Conservation (phyloP, 495 filamentous ascomycete genomes). For the Talaromyces borbonicus region DNA sequence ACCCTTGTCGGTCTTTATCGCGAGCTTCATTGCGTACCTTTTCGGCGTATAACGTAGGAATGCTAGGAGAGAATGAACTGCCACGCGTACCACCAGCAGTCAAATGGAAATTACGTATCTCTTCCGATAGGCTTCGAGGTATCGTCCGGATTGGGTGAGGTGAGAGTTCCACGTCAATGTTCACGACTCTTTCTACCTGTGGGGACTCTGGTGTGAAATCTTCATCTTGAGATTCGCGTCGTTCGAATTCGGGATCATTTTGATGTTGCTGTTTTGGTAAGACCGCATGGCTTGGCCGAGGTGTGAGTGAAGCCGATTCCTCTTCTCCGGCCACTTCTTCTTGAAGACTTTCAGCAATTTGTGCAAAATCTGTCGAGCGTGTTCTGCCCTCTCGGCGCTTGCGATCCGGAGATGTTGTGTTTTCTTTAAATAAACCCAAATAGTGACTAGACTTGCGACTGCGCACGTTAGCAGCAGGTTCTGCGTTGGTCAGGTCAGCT, state of each 20-base stretch:
- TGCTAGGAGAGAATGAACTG: conserved; percentile 45
- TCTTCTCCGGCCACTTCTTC: not conserved
- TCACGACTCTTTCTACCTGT: not conserved
- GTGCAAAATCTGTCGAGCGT: not conserved
- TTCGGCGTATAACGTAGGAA: conserved; percentile 38
- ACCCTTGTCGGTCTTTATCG: not conserved
- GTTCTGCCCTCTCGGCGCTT: conserved; percentile 28
- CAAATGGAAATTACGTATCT: conserved; percentile 51
- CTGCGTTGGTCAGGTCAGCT: conserved; percentile 64
- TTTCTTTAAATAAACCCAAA: conserved; percentile 86
- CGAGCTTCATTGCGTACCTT: conserved; percentile 14
- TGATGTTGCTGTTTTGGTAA: not conserved
- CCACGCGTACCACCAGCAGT: conserved; percentile 42
- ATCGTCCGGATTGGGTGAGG: conserved; percentile 15
- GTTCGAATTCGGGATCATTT: conserved; percentile 55
- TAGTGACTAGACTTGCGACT: conserved; percentile 93
- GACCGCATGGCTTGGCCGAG: conserved; percentile 4
- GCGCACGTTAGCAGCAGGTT: conserved; percentile 61
- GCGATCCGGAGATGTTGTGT: conserved; percentile 48
- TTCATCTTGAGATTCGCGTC: conserved; percentile 53
- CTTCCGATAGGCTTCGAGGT: conserved; percentile 46
- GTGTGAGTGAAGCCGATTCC: not conserved
- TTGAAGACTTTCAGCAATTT: not conserved
- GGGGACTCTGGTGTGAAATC: not conserved
- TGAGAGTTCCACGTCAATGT: not conserved